Percentiles rank a stretch among this genome's conserved stretches.
phyloP scores from a whole-genome alignment of 202 grass and related monocot genomes.

The Panicum hallii region DNA sequence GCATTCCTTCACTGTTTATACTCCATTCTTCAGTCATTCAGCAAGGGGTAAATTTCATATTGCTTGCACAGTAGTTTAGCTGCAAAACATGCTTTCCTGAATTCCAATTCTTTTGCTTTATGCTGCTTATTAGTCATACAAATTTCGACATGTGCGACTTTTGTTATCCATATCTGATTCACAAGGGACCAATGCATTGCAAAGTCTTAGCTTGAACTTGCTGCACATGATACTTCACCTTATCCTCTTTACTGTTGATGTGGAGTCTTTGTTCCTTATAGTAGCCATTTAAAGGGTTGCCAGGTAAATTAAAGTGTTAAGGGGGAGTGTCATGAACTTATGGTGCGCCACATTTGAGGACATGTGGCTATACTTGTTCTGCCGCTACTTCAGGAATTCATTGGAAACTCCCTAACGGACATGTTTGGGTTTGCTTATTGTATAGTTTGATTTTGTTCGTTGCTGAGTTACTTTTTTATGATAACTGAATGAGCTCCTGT shows the following conservation, averaged over 20 bases:
- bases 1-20: neutral
- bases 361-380: conserved; percentile 5
- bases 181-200: neutral
- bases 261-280: neutral
- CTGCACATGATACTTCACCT: neutral
- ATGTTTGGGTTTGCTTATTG: conserved; percentile 8
- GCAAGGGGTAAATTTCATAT: conserved; percentile 18
- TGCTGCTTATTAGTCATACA: neutral
- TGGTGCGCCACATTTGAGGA: neutral
- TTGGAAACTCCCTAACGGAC: neutral
- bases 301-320: neutral
- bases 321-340: neutral
- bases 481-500: neutral
- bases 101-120: conserved; percentile 9
- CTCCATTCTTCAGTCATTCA: conserved; percentile 3
- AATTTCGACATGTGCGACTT: conserved; percentile 3
- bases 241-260: conserved; percentile 9
- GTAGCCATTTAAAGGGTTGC: neutral
- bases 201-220: conserved; percentile 7
- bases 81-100: neutral
- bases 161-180: conserved; percentile 19
- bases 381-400: neutral
- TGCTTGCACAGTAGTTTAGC: neutral
- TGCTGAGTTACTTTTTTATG: neutral
- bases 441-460: neutral